Evolutionary conservation across 768 basidiomycete genomes (phyloP).

Genomic region (Brasilioporus rufonigricans): DNA sequence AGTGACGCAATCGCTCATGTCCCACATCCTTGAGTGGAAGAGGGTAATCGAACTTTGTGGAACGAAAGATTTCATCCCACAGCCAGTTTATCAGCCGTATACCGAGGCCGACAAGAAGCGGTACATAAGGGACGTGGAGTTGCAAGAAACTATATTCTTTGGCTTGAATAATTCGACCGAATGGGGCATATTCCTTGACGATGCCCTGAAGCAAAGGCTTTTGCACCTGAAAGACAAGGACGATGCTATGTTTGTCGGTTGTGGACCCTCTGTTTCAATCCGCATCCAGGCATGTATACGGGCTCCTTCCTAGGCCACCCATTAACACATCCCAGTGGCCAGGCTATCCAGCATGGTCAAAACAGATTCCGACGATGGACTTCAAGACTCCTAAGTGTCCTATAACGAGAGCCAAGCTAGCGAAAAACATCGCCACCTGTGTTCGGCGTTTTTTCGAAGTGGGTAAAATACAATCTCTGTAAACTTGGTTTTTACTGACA

Average conservation of each 20-base stretch:
- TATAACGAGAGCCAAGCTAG: conserved; percentile 73
- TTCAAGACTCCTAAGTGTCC: conserved; percentile 76
- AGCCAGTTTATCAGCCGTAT: conserved; percentile 71
- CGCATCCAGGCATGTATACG: conserved; percentile 58
- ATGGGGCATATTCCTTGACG: conserved; percentile 60
- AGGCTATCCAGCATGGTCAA: conserved; percentile 73
- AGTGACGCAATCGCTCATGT: conserved; percentile 17
- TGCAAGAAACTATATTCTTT: conserved; percentile 67
- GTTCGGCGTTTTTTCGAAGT: conserved; percentile 67
- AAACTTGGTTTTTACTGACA: conserved; percentile 1
- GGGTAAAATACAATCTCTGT: conserved; percentile 12
- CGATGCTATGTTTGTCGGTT: conserved; percentile 63
- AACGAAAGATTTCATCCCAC: conserved; percentile 59
- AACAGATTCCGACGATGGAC: conserved; percentile 81
- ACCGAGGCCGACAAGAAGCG: conserved; percentile 74
- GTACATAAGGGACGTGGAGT: conserved; percentile 67
- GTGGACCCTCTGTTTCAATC: conserved; percentile 80
- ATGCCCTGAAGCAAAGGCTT: conserved; percentile 62
- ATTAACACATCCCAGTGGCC: conserved; percentile 57
- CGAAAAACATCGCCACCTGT: conserved; percentile 78
- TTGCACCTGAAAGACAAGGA: conserved; percentile 56
- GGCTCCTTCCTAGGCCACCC: background rate
- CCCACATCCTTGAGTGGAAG: conserved; percentile 30
- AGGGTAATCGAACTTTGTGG: conserved; percentile 16
- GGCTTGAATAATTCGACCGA: conserved; percentile 49